Base-by-base conservation (phyloP, 495 filamentous ascomycete genomes). In the Astrothelium macrocarpum region DNA sequence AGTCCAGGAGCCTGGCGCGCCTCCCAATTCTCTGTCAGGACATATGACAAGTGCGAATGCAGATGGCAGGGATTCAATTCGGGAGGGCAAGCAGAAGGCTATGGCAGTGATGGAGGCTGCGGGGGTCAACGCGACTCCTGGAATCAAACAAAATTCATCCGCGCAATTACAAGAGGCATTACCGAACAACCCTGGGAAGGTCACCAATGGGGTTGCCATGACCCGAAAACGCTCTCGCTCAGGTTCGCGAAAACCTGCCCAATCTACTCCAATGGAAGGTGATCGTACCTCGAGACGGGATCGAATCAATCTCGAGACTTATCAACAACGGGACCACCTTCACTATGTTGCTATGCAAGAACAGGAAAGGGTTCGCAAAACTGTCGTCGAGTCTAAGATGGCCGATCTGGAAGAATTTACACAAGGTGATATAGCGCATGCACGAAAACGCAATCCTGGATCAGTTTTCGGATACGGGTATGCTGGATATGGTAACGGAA, bases 401-500 rank as follows among this genome's bases (percentile, higher is more conserved):
- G 82, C 84, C 66, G 78, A 79, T 46, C 71, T 74, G 23, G 84
- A 89, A 69, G 77, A 85, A 45, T 82, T 77, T 62, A 81, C 80
- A 59, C 67, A 82, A 49, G 34, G 39, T 39, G 71, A 78, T 12
- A 61, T 84, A 28, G 77, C 80, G 36, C 78, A 77, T 23, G 76
- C 80, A 60, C 79, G 80, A 45, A 74, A 80, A 36, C 63, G 71
- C 56, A 80, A 87, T 69, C 86, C 87, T 12, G 85, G 78, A 32
- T 79, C 78, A 1, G 72, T 90, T 20, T 89, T 84, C 71, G 94
- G 94, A 45, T 79, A 86, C 62, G 94, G 94, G 60, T 98, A 95
- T 72, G 84, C 81, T 71, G 95, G 92, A 45, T 95, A 90, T 73
- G 94, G 91, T 42, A 98, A 97, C 73, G 84, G 86, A 31, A 80